Base-by-base conservation (phyloP, 2,329 filamentous ascomycete genomes). In the Rosellinia necatrix region DNA sequence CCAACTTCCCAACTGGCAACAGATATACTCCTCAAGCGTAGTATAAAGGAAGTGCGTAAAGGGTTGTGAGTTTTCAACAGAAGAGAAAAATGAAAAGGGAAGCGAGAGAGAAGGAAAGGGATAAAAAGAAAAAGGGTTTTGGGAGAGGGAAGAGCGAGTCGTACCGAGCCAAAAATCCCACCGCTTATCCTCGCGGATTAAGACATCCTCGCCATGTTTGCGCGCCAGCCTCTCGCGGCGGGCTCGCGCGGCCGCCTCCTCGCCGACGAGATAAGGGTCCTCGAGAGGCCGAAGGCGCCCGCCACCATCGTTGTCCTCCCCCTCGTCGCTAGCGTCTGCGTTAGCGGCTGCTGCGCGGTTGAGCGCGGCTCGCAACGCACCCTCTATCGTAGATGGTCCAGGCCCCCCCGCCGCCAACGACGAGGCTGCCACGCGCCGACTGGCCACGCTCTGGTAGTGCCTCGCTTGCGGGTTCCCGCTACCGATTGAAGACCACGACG, bases 231-330 rank as follows among this genome's bases (percentile, higher is more conserved):
- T 76, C 66, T 83, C 81, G n/a, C 74, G 72, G 38, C 83, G 76
- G 6, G 85, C 84, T 59, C 77, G 71, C 8, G 77, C 75, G 2
- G 87, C 87, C 3, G 85, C 86, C 47, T 79, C 78, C 71, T 88
- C 85, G 29, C 87, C 87, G 2, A 89, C 87, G 8, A 89, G 74
- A 53, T 86, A 80, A 0, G 86, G 86, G 62, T 89, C 87, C 71
- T 90, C 87, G 15, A 86, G 76, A 2, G 84, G 85, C 6, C 79
- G 76, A 34, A 75, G 38, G 30, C 71, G 71, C 19, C 61, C 62
- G 37, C 63, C 58, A 13, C 51, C 59, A 27, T 53, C 57, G 47
- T 48, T 63, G 22, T 53, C 56, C 30, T 47, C 49, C n/a, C n/a
- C 58, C n/a, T 53, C 59, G 27, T 53, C 57, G 47, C 50, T 63